A percentile compares a stretch with the other conserved stretches of the same genome.
Evolutionary conservation across 345 rosid species (phyloP).

Genomic region (Moringa oleifera): DNA sequence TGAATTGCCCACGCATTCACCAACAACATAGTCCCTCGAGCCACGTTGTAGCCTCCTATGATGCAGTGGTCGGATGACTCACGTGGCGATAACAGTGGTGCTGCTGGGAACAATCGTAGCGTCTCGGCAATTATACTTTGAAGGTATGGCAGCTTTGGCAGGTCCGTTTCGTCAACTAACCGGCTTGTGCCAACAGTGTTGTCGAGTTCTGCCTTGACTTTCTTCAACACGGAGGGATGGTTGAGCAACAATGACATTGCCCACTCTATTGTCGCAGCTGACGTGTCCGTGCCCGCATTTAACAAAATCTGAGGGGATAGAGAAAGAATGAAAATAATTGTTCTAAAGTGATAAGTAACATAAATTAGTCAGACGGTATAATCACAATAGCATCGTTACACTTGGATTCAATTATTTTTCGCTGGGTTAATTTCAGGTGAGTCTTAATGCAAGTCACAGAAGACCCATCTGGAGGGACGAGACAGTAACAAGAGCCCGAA

Average conservation of each 20-base stretch:
- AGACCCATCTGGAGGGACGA: too few species aligned
- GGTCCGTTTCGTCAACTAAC: background rate
- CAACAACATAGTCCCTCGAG: background rate
- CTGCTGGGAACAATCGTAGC: background rate
- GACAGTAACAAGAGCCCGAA: too few species aligned
- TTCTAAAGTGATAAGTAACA: too few species aligned
- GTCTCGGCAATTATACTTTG: background rate
- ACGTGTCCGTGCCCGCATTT: constrained; percentile 35
- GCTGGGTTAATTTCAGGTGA: too few species aligned
- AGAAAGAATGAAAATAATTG: too few species aligned
- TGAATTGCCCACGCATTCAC: background rate
- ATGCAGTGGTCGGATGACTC: background rate
- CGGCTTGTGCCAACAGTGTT: background rate
- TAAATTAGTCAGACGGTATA: too few species aligned
- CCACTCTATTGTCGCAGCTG: constrained; percentile 27
- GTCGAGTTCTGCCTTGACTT: background rate
- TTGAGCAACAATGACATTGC: constrained; percentile 22
- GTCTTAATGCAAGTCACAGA: too few species aligned
- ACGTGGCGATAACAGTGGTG: background rate
- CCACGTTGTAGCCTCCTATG: background rate
- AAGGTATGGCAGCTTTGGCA: background rate
- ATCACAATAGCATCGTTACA: too few species aligned
- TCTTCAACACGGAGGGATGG: constrained; percentile 18
- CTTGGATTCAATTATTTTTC: too few species aligned
- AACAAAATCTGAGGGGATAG: too few species aligned